Conservation (phyloP, 2,329 filamentous ascomycete species). For the Oidium heveae region DNA sequence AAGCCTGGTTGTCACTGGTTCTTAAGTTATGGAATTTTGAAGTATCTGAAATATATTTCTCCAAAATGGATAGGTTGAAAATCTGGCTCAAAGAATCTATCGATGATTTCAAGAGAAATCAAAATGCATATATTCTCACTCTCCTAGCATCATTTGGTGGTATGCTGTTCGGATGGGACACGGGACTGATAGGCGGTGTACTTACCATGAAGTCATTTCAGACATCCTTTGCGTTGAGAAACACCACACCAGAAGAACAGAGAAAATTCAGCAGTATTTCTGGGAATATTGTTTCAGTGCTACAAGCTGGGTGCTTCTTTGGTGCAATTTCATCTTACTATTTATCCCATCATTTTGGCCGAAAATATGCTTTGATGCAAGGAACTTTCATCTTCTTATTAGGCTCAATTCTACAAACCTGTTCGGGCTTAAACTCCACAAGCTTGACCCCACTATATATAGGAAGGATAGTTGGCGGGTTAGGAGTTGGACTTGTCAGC, state of each 20-base stretch:
- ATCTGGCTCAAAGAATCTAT: background rate
- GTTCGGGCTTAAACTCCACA: background rate
- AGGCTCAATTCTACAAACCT: background rate
- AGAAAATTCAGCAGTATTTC: background rate
- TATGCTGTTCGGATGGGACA: slow-evolving; percentile 32
- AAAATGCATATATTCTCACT: background rate
- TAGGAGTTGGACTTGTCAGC: slow-evolving; percentile 25
- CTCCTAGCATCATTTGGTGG: slow-evolving; percentile 36
- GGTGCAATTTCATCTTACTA: slow-evolving; percentile 27
- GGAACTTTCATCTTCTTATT: background rate
- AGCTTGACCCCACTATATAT: slow-evolving; percentile 26
- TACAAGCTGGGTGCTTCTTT: slow-evolving; percentile 43
- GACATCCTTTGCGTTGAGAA: slow-evolving; percentile 14
- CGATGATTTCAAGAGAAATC: background rate
- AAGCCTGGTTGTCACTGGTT: no score
- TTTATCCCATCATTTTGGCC: slow-evolving; percentile 14
- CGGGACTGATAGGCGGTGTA: slow-evolving; percentile 53
- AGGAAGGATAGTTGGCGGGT: slow-evolving; percentile 28
- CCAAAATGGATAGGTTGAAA: no score
- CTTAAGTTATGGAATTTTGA: no score
- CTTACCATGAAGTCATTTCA: slow-evolving; percentile 41
- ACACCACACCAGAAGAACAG: background rate
- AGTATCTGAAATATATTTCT: no score
- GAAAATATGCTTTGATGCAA: slow-evolving; percentile 3
- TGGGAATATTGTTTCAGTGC: slow-evolving; percentile 21